Conservation (phyloP, 1,284 basidiomycete species). For the Malassezia furfur region DNA sequence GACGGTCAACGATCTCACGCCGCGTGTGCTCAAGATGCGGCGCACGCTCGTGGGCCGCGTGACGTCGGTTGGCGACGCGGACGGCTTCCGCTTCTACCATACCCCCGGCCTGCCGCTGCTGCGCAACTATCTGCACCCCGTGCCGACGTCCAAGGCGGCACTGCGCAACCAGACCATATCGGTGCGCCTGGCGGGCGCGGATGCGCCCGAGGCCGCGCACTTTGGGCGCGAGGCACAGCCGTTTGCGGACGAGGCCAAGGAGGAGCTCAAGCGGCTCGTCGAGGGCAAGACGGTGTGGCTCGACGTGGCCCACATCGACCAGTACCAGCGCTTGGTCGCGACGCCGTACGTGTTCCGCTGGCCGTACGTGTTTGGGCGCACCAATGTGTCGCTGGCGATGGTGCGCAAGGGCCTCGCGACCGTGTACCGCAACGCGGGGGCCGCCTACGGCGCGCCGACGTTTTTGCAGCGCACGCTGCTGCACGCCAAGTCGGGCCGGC, state of each 20-base stretch:
- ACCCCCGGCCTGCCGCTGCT: slow-evolving; percentile 34
- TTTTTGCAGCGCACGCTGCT: slow-evolving; percentile 8
- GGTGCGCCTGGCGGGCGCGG: slow-evolving; percentile 41
- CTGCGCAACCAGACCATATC: slow-evolving; percentile 32
- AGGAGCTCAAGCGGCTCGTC: slow-evolving; percentile 24
- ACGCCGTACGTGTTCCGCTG: slow-evolving; percentile 40
- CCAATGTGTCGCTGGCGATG: slow-evolving; percentile 38
- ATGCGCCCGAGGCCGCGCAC: slow-evolving; percentile 43
- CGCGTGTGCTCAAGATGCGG: slow-evolving; percentile 31
- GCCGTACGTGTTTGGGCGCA: slow-evolving; percentile 42
- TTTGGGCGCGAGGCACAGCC: slow-evolving; percentile 45
- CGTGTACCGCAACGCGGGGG: slow-evolving; percentile 39
- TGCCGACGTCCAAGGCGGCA: slow-evolving; percentile 11
- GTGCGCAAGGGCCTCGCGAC: slow-evolving; percentile 40
- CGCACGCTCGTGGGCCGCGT: slow-evolving; percentile 36
- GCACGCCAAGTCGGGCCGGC: not conserved
- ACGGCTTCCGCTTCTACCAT: slow-evolving; percentile 45
- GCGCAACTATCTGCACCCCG: slow-evolving; percentile 23
- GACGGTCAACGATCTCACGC: slow-evolving; percentile 38
- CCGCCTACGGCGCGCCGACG: slow-evolving; percentile 37
- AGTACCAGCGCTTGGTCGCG: slow-evolving; percentile 43
- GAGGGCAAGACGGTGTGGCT: slow-evolving; percentile 27
- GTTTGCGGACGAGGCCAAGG: slow-evolving; percentile 41
- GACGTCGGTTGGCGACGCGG: slow-evolving; percentile 43
- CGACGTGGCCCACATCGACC: slow-evolving; percentile 41